These are phyloP conservation scores for Drechslerella stenobrocha DNA, from an alignment of 2,329 filamentous ascomycete genomes.

Conservation along the genomic window DNA sequence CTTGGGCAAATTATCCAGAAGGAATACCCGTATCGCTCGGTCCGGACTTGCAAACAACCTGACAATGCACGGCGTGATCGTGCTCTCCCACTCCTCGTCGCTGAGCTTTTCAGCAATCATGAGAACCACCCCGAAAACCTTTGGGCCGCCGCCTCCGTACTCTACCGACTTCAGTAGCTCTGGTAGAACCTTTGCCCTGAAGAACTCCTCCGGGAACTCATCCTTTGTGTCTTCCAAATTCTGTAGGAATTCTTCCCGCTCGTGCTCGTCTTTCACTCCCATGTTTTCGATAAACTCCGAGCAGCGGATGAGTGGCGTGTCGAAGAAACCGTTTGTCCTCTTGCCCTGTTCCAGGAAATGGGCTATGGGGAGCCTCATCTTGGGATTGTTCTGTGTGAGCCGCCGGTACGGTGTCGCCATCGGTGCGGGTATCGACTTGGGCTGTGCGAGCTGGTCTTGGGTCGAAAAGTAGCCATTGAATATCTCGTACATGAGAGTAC, in stretches of 20 bases:
- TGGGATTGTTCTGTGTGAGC: slow-evolving; percentile 84
- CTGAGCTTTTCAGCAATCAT: slow-evolving; percentile 86
- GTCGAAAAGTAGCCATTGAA: slow-evolving; percentile 84
- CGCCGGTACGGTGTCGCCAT: slow-evolving; percentile 94
- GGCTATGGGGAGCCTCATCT: slow-evolving; percentile 77
- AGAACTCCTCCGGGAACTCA: slow-evolving; percentile 96
- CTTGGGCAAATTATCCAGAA: slow-evolving; percentile 81
- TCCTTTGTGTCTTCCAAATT: slow-evolving; percentile 85
- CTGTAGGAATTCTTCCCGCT: slow-evolving; percentile 80
- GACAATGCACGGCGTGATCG: slow-evolving; percentile 82
- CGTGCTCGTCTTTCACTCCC: slow-evolving; percentile 79
- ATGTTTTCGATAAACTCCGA: slow-evolving; percentile 91
- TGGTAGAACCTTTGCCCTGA: slow-evolving; percentile 93
- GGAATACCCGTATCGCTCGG: slow-evolving; percentile 83
- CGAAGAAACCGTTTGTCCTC: slow-evolving; percentile 82
- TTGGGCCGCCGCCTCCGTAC: slow-evolving; percentile 91
- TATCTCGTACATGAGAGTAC: slow-evolving; percentile 80
- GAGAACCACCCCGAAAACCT: slow-evolving; percentile 83
- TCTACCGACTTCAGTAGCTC: slow-evolving; percentile 98
- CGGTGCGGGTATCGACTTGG: slow-evolving; percentile 78
- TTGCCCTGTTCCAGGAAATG: slow-evolving; percentile 89
- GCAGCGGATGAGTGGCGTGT: slow-evolving; percentile 86
- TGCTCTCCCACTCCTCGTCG: slow-evolving; percentile 83
- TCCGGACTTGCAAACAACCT: slow-evolving; percentile 89
- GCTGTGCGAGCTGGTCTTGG: slow-evolving; percentile 78